Percentiles rank a stretch among this genome's conserved stretches.
phyloP scores from a whole-genome alignment of 352 stramenopile genomes.

The Lagenidium sp. region DNA sequence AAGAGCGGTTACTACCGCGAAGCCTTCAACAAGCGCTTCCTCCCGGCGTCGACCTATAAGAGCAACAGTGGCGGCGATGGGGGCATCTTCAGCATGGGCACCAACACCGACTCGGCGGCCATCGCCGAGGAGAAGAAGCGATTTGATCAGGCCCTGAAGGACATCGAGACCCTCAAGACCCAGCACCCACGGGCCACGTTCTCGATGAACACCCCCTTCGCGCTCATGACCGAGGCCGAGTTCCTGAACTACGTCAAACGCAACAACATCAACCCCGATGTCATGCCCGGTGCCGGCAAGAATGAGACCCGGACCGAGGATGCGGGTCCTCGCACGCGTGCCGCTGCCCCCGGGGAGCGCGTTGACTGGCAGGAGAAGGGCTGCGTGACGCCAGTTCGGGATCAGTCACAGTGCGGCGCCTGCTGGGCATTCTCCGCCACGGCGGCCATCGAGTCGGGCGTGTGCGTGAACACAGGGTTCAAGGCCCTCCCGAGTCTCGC shows the following conservation, averaged over 20 bases:
- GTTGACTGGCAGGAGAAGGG: slow-evolving; percentile 63
- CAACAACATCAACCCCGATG: slow-evolving; percentile 19
- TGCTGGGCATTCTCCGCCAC: slow-evolving; percentile 57
- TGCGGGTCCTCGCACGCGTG: slow-evolving; percentile 22
- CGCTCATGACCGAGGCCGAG: slow-evolving; percentile 43
- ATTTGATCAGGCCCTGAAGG: slow-evolving; percentile 28
- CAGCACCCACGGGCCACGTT: slow-evolving; percentile 44
- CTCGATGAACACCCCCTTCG: slow-evolving; percentile 48
- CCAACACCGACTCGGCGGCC: slow-evolving; percentile 1
- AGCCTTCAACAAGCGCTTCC: slow-evolving; percentile 17
- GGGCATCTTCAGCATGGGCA: slow-evolving; percentile 20
- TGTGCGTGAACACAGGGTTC: slow-evolving; percentile 27
- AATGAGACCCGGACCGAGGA: slow-evolving; percentile 5
- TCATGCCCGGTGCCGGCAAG: not conserved
- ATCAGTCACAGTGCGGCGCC: slow-evolving; percentile 41
- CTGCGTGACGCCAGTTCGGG: slow-evolving; percentile 66
- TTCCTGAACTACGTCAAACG: slow-evolving; percentile 48
- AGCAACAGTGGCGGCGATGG: not conserved
- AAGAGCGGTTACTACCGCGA: slow-evolving; percentile 13
- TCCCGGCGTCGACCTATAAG: slow-evolving; percentile 10
- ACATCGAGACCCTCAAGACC: slow-evolving; percentile 30
- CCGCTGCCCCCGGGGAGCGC: slow-evolving; percentile 25
- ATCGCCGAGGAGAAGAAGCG: slow-evolving; percentile 33
- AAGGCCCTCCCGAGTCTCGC: slow-evolving; percentile 27
- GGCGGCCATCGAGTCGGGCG: slow-evolving; percentile 41